Percentiles rank a stretch among this genome's conserved stretches.
phyloP scores from a whole-genome alignment of 2,329 filamentous ascomycete genomes.

The Aspergillus pseudonomiae region DNA sequence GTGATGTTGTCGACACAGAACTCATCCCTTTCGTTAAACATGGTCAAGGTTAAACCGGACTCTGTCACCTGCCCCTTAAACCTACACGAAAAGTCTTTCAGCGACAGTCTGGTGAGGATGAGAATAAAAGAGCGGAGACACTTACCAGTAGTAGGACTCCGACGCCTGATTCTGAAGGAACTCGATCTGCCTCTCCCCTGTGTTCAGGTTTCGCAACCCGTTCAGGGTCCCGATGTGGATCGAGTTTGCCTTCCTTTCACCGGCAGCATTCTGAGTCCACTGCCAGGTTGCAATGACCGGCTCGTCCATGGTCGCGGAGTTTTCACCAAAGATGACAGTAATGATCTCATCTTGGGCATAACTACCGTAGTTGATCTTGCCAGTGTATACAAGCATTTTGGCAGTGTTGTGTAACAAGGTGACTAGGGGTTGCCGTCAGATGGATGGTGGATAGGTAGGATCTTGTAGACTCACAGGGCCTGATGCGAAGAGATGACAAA shows the following conservation, averaged over 20 bases:
- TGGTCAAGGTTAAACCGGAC: neutral
- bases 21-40: neutral
- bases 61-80: neutral
- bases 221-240: neutral
- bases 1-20: neutral
- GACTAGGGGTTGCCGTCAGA: neutral
- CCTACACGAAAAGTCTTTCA: neutral
- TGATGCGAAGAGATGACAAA: neutral
- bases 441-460: neutral
- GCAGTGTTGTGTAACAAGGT: neutral
- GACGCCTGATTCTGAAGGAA: too few relatives aligned
- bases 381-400: neutral
- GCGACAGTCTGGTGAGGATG: neutral
- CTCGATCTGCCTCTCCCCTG: too few relatives aligned
- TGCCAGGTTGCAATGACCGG: too few relatives aligned
- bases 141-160: neutral
- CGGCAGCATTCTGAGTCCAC: too few relatives aligned
- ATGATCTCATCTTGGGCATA: neutral
- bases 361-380: neutral
- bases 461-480: neutral
- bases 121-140: neutral
- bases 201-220: too few relatives aligned
- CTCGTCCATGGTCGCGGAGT: neutral
- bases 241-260: neutral
- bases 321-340: neutral